A percentile compares a stretch with the other conserved stretches of the same genome.
phyloP scores from a whole-genome alignment of 306 rosid genomes.

The Astragalus membranaceus region DNA sequence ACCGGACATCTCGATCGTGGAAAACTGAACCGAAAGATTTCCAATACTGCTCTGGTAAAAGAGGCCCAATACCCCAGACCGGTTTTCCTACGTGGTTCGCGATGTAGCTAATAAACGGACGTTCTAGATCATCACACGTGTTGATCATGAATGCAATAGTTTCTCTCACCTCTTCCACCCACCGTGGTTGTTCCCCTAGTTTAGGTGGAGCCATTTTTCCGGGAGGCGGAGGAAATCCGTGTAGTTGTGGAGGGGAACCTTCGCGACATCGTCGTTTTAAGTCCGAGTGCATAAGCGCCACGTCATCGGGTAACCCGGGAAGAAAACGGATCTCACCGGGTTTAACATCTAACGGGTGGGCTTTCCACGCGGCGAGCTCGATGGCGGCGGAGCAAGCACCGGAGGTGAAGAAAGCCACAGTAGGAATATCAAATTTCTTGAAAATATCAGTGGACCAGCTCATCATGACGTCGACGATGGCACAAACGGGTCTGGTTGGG shows the following conservation, averaged over 20 bases:
- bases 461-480: constrained; percentile 50
- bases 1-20: constrained; percentile 33
- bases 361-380: constrained; percentile 51
- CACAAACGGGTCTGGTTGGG: constrained; percentile 39
- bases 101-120: constrained; percentile 38
- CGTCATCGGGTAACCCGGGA: constrained; percentile 48
- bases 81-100: constrained; percentile 27
- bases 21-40: constrained; percentile 30
- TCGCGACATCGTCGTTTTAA: constrained; percentile 22
- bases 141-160: constrained; percentile 42
- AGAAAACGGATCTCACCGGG: constrained; percentile 38
- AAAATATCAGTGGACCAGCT: constrained; percentile 35
- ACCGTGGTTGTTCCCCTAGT: constrained; percentile 29
- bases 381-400: constrained; percentile 54
- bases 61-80: constrained; percentile 71
- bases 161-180: constrained; percentile 24
- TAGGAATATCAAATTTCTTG: constrained; percentile 36
- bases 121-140: constrained; percentile 70
- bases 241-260: constrained; percentile 18
- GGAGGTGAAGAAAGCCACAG: constrained; percentile 49
- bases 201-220: constrained; percentile 30
- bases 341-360: constrained; percentile 30
- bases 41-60: constrained; percentile 59
- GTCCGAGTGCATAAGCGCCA: constrained; percentile 37
- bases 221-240: neutral